Conservation (phyloP, 352 stramenopile genomes). For the Phytophthora crassamura region DNA sequence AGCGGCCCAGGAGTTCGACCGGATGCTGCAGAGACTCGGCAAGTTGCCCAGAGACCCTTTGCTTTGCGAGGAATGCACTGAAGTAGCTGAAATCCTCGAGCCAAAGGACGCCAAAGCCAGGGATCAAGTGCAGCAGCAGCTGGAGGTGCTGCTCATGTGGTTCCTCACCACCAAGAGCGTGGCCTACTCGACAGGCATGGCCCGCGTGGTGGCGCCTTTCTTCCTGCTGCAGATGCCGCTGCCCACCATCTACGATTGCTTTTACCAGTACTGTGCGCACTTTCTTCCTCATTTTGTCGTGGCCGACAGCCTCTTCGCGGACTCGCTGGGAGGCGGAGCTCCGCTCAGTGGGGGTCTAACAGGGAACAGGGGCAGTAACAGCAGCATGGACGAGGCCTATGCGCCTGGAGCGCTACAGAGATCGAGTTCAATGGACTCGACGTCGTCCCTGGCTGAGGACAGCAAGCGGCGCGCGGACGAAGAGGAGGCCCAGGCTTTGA, state of each 20-base stretch:
- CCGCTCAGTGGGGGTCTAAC: neutral
- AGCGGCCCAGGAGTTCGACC: conserved; percentile 75
- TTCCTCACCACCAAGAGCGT: conserved; percentile 86
- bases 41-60: conserved; percentile 73
- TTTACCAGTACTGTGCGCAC: conserved; percentile 83
- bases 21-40: conserved; percentile 65
- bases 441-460: conserved; percentile 40
- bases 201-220: conserved; percentile 75
- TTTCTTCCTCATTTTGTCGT: conserved; percentile 81
- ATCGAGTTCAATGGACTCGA: conserved; percentile 49
- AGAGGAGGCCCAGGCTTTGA: conserved; percentile 39
- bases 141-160: conserved; percentile 83
- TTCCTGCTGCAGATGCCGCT: conserved; percentile 77
- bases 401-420: conserved; percentile 18
- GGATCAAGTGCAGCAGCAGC: conserved; percentile 57
- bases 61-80: conserved; percentile 61
- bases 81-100: conserved; percentile 51
- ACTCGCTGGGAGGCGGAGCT: conserved; percentile 11
- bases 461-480: conserved; percentile 39
- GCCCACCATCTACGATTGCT: conserved; percentile 86
- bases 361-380: conserved; percentile 34
- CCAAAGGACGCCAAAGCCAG: conserved; percentile 23
- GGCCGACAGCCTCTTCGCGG: conserved; percentile 41
- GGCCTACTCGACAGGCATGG: conserved; percentile 76
- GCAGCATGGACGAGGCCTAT: conserved; percentile 40